Conservation (phyloP, 2,329 filamentous ascomycete genomes). For the Penicillium sp. region DNA sequence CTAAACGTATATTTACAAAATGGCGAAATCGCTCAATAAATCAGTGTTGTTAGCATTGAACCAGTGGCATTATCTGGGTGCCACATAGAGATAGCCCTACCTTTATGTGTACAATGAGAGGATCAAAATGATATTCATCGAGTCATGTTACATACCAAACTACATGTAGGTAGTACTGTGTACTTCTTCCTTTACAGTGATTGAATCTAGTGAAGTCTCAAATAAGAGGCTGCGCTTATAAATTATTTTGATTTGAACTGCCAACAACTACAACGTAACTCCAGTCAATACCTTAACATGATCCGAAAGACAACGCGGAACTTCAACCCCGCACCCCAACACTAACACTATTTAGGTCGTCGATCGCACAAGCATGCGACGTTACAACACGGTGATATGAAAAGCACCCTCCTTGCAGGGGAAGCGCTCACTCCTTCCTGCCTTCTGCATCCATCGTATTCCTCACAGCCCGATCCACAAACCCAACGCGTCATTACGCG, state of each 20-base stretch:
- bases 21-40: no score
- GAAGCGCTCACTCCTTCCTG: not conserved
- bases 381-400: conserved; percentile 1
- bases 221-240: not conserved
- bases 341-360: conserved; percentile 2
- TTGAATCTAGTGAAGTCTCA: not conserved
- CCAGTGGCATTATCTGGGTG: no score
- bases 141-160: no score
- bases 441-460: not conserved
- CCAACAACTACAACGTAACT: not conserved
- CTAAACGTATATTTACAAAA: no score
- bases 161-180: no score
- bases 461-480: not conserved
- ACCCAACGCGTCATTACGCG: not conserved
- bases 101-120: no score
- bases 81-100: no score
- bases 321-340: conserved; percentile 2
- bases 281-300: not conserved
- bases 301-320: not conserved
- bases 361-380: conserved; percentile 5
- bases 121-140: no score
- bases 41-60: no score
- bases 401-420: conserved; percentile 3
- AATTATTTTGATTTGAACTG: not conserved
- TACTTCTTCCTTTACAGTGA: no score